A percentile compares a stretch with the other conserved stretches of the same genome.
phyloP scores from a whole-genome alignment of 169 alveolate genomes.

The Theileria annulata region DNA sequence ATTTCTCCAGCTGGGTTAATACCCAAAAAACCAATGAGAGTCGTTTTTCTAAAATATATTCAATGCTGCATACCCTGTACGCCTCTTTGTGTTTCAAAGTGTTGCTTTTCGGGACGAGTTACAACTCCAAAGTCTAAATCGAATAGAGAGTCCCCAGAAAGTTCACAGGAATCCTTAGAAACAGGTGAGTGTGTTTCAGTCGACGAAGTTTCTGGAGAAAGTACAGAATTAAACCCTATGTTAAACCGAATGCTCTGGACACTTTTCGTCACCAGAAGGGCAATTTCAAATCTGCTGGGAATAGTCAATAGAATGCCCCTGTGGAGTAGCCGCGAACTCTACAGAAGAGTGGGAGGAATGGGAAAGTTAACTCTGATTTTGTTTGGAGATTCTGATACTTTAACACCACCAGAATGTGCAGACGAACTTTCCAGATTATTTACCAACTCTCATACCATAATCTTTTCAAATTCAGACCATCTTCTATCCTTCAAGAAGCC shows the following conservation, averaged over 20 bases:
- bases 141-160: not conserved
- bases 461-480: conserved; percentile 57
- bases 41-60: conserved; percentile 49
- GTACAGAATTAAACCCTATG: conserved; percentile 41
- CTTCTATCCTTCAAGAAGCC: conserved; percentile 56
- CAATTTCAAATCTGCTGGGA: conserved; percentile 69
- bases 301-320: conserved; percentile 72
- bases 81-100: conserved; percentile 36
- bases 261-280: conserved; percentile 68
- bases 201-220: conserved; percentile 26
- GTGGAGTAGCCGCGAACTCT: conserved; percentile 73
- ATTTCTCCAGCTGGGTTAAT: conserved; percentile 80
- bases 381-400: conserved; percentile 53
- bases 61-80: conserved; percentile 69
- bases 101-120: conserved; percentile 34
- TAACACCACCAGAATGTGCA: conserved; percentile 58
- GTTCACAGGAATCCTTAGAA: not conserved
- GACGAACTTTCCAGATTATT: conserved; percentile 23
- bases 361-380: conserved; percentile 55
- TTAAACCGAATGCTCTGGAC: conserved; percentile 74
- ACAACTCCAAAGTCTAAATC: not conserved
- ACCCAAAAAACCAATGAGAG: conserved; percentile 63
- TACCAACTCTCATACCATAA: conserved; percentile 56
- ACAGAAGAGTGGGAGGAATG: conserved; percentile 66
- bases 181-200: not conserved